These are phyloP conservation scores for Neocucurbitaria cava DNA, from an alignment of 2,329 filamentous ascomycete genomes.

Conservation along the genomic window DNA sequence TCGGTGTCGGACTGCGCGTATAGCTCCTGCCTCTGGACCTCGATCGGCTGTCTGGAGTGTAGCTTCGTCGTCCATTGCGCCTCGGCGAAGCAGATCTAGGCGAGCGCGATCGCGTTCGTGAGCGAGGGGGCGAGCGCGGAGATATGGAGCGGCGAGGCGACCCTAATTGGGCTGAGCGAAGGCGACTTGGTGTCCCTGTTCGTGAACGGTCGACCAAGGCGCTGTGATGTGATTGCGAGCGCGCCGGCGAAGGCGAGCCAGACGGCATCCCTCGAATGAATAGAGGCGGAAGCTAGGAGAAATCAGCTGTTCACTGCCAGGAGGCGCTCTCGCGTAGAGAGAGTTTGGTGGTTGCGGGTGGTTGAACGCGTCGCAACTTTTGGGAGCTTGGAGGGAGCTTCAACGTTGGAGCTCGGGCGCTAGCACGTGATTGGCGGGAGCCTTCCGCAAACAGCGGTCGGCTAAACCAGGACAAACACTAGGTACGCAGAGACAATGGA, in stretches of 20 bases:
- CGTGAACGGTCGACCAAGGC: conserved; percentile 52
- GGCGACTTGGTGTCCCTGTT: conserved; percentile 35
- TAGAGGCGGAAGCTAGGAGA: neutral
- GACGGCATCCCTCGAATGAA: conserved; percentile 24
- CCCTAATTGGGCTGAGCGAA: conserved; percentile 31
- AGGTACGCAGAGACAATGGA: neutral
- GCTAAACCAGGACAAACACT: too few relatives aligned
- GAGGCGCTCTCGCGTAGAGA: neutral
- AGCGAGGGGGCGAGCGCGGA: conserved; percentile 46
- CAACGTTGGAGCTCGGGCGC: conserved; percentile 13
- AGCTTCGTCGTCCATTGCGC: conserved; percentile 48
- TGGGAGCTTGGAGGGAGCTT: conserved; percentile 16
- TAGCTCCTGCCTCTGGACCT: conserved; percentile 44
- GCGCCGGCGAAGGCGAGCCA: conserved; percentile 32
- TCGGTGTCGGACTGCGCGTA: conserved; percentile 44
- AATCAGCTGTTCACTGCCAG: neutral
- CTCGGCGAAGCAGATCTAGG: conserved; percentile 33
- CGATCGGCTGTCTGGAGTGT: conserved; percentile 37
- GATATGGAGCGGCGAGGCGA: conserved; percentile 48
- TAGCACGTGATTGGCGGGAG: conserved; percentile 18
- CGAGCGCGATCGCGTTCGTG: conserved; percentile 41
- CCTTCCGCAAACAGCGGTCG: conserved; percentile 8
- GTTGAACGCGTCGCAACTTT: conserved; percentile 25
- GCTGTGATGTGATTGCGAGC: conserved; percentile 41
- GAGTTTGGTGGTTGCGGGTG: neutral